Evolutionary conservation across 331 rosid species (phyloP), one percentile per base, ranked within the genome.

Genomic region (Rhamnella rubrinervis): DNA sequence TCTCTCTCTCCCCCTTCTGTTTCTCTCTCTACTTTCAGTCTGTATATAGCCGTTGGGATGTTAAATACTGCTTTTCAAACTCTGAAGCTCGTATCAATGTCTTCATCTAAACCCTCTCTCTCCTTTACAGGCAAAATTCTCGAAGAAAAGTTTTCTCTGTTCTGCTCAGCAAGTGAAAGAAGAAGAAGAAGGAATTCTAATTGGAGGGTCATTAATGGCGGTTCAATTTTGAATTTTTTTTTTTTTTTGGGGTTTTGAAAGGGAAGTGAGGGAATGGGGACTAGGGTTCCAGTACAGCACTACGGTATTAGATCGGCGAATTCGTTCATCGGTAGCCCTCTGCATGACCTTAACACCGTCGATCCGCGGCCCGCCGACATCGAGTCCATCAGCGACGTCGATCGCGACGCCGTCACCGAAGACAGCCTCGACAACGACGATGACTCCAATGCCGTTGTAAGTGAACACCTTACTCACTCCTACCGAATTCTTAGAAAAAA

Each of bases 271-370:
- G 57, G 79, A 46, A 92, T 92, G 98, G 84, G 86, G 71, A 60
- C 86, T 61, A 90, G 97, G 88, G 89, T 88, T 88, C 98, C 97
- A 60, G 88, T 92, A 35, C 96, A 90, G 79, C 97, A 88, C 84
- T 93, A 90, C 86, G 83, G 83, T 75, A 92, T 93, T 71, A 84
- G 89, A 71, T 86, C 98, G 5, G 83, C 96, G 21, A 80, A 83
- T 74, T 85, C 98, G 39, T 93, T 85, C 85, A 88, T 93, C 55
- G 93, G 87, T 17, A 88, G 81, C 70, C 87, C 98, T 57, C 81
- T 93, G 63, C 97, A 88, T 68, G 97, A 86, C 59, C 96, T 93
- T 82, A 88, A 84, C 83, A 68, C 93, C 70, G 93, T 82, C 40
- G 86, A 88, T 39, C 59, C 83, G 44, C 77, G 89, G 68, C 76